These are phyloP conservation scores for Didymella sp. DNA, from an alignment of 2,329 filamentous ascomycete species.

Conservation along the genomic window DNA sequence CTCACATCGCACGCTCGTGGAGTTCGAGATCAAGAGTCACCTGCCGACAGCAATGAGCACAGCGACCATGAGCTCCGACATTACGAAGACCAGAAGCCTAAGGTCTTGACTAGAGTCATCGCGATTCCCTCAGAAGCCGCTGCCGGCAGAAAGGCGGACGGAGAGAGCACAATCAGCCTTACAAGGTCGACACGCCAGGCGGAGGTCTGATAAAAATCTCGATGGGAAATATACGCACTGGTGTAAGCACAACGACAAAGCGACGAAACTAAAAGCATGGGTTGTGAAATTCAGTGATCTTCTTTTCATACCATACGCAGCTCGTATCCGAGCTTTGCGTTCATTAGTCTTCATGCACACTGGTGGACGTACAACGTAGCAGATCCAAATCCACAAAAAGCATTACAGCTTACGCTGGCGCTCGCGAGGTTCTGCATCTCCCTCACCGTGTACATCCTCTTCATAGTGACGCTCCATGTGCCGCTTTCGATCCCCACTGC, in stretches of 20 bases:
- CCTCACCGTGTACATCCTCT: neutral
- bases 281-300: neutral
- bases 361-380: neutral
- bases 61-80: neutral
- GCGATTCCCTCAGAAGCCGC: neutral
- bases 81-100: neutral
- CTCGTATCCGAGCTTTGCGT: neutral
- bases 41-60: neutral
- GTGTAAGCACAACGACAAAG: neutral
- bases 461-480: neutral
- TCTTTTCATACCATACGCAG: neutral
- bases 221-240: too few species aligned
- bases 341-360: neutral
- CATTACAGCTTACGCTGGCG: neutral
- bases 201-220: neutral
- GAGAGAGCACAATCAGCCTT: constrained; percentile 1
- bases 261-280: neutral
- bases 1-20: constrained; percentile 1
- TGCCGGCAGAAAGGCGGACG: neutral
- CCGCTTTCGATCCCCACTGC: neutral
- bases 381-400: too few species aligned
- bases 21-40: neutral
- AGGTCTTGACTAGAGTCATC: neutral
- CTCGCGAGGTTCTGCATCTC: neutral
- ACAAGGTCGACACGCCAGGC: neutral